These are phyloP conservation scores for Chaetomidium leptoderma DNA, from an alignment of 495 filamentous ascomycete genomes.

Conservation along the genomic window DNA sequence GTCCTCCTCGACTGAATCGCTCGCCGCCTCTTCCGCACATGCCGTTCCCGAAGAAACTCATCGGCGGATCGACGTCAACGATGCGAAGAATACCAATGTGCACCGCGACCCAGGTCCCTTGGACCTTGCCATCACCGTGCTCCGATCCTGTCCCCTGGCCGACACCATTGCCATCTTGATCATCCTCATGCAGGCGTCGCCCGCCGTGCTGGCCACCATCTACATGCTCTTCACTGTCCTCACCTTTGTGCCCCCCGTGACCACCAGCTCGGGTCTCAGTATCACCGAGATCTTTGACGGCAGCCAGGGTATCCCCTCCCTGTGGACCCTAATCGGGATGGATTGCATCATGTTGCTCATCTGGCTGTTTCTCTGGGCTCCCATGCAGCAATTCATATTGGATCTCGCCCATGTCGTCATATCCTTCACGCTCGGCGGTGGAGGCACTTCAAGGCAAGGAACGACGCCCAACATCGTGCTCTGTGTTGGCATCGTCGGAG, in stretches of 20 bases:
- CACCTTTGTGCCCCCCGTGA: slow-evolving; percentile 82
- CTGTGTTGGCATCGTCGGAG: slow-evolving; percentile 77
- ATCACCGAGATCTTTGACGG: slow-evolving; percentile 52
- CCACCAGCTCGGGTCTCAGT: slow-evolving; percentile 49
- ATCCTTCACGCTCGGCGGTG: slow-evolving; percentile 86
- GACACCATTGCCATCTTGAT: slow-evolving; percentile 98
- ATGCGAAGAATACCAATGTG: slow-evolving; percentile 61
- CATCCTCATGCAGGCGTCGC: slow-evolving; percentile 92
- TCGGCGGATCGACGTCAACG: slow-evolving; percentile 60
- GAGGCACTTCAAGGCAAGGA: slow-evolving; percentile 69
- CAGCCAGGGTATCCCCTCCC: slow-evolving; percentile 59
- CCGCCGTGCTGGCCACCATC: slow-evolving; percentile 81
- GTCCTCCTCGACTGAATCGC: slow-evolving; percentile 47
- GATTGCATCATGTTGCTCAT: slow-evolving; percentile 75
- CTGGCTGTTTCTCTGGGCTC: slow-evolving; percentile 88
- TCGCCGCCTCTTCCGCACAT: slow-evolving; percentile 32
- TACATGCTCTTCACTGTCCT: slow-evolving; percentile 91
- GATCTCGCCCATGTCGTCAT: slow-evolving; percentile 97
- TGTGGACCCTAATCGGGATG: slow-evolving; percentile 75
- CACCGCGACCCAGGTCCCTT: slow-evolving; percentile 61
- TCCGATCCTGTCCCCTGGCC: slow-evolving; percentile 82
- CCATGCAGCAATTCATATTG: slow-evolving; percentile 80
- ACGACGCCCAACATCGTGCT: slow-evolving; percentile 68
- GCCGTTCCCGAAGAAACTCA: slow-evolving; percentile 47
- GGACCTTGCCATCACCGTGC: slow-evolving; percentile 74